A percentile compares a stretch with the other conserved stretches of the same genome.
These are phyloP conservation scores for Saccharomycopsis javanensis DNA, from an alignment of 805 yeast species.

Conservation along the genomic window DNA sequence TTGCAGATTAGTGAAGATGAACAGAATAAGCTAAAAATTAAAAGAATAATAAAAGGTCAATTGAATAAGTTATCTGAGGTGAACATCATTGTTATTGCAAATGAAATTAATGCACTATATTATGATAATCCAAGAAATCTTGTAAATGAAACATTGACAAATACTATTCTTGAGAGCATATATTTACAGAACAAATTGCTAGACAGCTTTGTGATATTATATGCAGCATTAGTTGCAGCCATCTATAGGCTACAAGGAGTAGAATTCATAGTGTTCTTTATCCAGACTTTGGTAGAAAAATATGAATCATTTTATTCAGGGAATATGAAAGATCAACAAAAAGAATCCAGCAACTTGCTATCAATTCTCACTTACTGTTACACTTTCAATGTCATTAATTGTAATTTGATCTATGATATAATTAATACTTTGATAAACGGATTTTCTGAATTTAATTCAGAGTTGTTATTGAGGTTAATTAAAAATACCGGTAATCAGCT, in stretches of 20 bases:
- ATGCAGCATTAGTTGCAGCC: conserved; percentile 69
- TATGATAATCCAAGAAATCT: conserved; percentile 61
- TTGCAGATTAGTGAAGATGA: conserved; percentile 33
- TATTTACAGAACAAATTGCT: conserved; percentile 49
- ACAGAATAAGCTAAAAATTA: conserved; percentile 39
- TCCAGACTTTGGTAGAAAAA: conserved; percentile 70
- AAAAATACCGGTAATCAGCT: conserved; percentile 74
- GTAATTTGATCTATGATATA: conserved; percentile 69
- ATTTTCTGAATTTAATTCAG: conserved; percentile 65
- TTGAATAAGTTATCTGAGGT: conserved; percentile 86
- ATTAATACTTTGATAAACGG: conserved; percentile 43
- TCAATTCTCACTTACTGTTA: conserved; percentile 70
- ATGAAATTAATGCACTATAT: conserved; percentile 57
- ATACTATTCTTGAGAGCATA: conserved; percentile 55
- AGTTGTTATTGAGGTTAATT: conserved; percentile 60
- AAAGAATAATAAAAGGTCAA: conserved; percentile 66
- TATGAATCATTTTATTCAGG: conserved; percentile 38
- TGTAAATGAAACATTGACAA: conserved; percentile 64
- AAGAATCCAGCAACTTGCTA: conserved; percentile 56
- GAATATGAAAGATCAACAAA: conserved; percentile 27
- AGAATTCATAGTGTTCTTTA: conserved; percentile 80
- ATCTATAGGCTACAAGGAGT: conserved; percentile 72
- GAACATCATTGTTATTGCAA: conserved; percentile 60
- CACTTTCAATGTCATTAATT: conserved; percentile 64
- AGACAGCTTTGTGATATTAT: conserved; percentile 70